Evolutionary conservation across 495 filamentous ascomycete genomes (phyloP).

Genomic region (Neurospora sp.): DNA sequence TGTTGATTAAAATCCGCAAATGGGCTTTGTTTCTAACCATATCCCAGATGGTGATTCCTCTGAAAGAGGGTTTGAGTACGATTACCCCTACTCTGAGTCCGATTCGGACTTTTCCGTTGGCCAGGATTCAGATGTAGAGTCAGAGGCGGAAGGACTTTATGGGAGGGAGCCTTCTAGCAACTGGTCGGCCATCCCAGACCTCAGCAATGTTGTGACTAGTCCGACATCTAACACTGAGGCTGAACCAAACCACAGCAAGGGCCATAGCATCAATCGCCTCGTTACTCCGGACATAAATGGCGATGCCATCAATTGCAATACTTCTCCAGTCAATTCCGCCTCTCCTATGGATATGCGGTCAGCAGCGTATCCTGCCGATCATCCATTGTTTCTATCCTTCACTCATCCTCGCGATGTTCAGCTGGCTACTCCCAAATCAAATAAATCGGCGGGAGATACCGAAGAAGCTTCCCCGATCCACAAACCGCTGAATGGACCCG

Average conservation of each 20-base stretch:
- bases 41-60: neutral
- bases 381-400: neutral
- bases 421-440: neutral
- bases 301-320: neutral
- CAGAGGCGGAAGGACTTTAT: neutral
- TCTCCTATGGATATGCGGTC: neutral
- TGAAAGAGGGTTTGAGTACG: neutral
- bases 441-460: constrained; percentile 26
- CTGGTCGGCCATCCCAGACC: neutral
- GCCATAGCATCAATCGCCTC: neutral
- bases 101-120: neutral
- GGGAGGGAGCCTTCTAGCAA: neutral
- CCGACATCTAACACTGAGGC: neutral
- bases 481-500: neutral
- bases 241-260: neutral
- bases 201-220: neutral
- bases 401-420: constrained; percentile 1
- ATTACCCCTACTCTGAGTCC: neutral
- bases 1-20: neutral
- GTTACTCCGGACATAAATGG: neutral
- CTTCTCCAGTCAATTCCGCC: neutral
- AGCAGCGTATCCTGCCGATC: neutral
- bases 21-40: neutral
- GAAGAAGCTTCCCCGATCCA: constrained; percentile 18
- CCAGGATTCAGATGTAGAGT: neutral